Base-by-base conservation (phyloP, 148 eudicot genomes). In the Oxyria digyna region DNA sequence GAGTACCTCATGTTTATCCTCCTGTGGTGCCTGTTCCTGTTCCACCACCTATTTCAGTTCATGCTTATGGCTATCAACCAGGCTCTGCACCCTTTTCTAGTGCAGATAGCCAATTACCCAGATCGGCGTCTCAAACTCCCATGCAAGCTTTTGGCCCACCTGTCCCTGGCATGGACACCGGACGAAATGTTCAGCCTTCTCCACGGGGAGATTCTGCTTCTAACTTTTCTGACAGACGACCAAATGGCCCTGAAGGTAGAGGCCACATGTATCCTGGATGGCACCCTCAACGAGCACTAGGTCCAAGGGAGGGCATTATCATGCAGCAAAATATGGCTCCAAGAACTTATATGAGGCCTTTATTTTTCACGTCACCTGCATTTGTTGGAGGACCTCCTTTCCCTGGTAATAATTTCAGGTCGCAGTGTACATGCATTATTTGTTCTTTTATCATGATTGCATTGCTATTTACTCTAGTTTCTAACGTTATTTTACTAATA, bases 61-160 rank as follows among this genome's bases (percentile, higher is more conserved):
- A 78, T 68, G 87, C 85, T 62, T 86, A 86, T 78, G 81, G 74
- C 50, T 79, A 72, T 67, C 86, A 73, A 33, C 81, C 81, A 42
- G 71, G 33, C 49, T 78, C 73, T 24, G 55, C 73, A 68, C 74
- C 85, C 46, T 73, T 75, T 69, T 75, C 83, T 15, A 74, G 72
- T 67, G 52, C 70, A 32, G 84, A 80, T 57, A 38, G 49, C 72
- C 78, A 78, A 17, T 8, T 69, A 62, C 67, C 59, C 33, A 83
- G 78, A 65, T 68, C 82, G 40, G 78, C 67, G 71, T 41, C 57
- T 69, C 75, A 84, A 71, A 35, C 71, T 31, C 76, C 81, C 3
- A 12, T 73, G 67, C 89, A 79, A 73, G 72, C 80, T 72, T 69
- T 74, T 72, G 77, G 68, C 49, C 79, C 86, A 23, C 79, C 78